Evolutionary conservation across 1,139 yeast species (phyloP).

Genomic region (Magnusiomyces fungicola): DNA sequence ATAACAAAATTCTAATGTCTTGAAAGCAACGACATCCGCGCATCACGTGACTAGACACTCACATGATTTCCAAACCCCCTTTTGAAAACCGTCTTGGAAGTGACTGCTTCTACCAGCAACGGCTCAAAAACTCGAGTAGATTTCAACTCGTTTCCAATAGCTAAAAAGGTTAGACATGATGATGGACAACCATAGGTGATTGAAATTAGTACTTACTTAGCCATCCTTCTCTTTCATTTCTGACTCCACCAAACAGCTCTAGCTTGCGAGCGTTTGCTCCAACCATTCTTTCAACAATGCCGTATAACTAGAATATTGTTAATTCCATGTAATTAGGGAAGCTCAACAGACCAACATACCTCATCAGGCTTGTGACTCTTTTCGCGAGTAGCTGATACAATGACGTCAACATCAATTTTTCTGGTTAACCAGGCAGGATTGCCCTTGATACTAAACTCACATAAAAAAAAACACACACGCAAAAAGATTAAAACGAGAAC

Average conservation of each 20-base stretch:
- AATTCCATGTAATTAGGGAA: background rate
- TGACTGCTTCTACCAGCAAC: constrained; percentile 37
- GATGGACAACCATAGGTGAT: background rate
- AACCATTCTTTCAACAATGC: constrained; percentile 75
- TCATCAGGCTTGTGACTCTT: constrained; percentile 91
- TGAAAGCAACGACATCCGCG: no score
- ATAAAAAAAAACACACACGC: background rate
- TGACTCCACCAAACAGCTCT: constrained; percentile 83
- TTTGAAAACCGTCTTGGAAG: no score
- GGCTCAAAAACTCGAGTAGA: constrained; percentile 54
- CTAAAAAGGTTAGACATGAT: constrained; percentile 15
- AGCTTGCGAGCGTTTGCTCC: constrained; percentile 70
- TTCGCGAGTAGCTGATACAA: constrained; percentile 80
- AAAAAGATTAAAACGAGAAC: background rate
- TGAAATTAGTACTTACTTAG: constrained; percentile 34
- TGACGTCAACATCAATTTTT: constrained; percentile 62
- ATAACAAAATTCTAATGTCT: no score
- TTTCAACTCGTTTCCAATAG: constrained; percentile 74
- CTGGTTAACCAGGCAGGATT: constrained; percentile 64
- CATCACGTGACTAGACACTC: no score
- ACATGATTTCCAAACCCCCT: no score
- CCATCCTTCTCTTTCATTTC: constrained; percentile 88
- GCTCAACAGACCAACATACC: no score
- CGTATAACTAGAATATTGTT: no score
- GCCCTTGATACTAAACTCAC: constrained; percentile 48